phyloP scores from a whole-genome alignment of 2,329 filamentous ascomycete species.

The Phyllosticta ampelicida region DNA sequence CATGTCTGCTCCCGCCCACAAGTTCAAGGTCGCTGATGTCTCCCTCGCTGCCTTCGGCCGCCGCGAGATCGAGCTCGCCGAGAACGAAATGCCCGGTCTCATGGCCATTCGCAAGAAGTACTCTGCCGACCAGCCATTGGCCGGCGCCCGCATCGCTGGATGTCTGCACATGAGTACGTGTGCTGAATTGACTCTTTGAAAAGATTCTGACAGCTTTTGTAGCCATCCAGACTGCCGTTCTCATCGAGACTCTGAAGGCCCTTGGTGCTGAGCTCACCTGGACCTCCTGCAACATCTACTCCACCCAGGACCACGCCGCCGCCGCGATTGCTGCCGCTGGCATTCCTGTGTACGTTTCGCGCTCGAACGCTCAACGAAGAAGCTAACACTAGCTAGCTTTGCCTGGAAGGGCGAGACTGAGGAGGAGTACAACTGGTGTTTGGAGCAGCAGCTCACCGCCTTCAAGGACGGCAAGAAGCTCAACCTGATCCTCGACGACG shows the following conservation, averaged over 20 bases:
- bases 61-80: constrained; percentile 96
- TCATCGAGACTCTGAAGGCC: constrained; percentile 92
- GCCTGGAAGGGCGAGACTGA: constrained; percentile 89
- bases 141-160: constrained; percentile 90
- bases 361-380: constrained; percentile 28
- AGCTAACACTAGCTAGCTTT: constrained; percentile 35
- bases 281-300: constrained; percentile 99
- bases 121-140: constrained; percentile 81
- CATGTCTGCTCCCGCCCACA: constrained; percentile 70
- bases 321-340: constrained; percentile 91
- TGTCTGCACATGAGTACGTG: constrained; percentile 89
- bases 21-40: constrained; percentile 98
- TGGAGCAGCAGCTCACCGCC: constrained; percentile 92
- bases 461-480: constrained; percentile 97
- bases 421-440: constrained; percentile 99
- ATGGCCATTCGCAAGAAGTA: constrained; percentile 94
- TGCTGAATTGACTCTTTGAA: not conserved
- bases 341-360: constrained; percentile 63
- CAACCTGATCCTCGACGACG: constrained; percentile 98
- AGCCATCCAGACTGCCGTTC: constrained; percentile 96
- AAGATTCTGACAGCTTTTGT: constrained; percentile 14
- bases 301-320: constrained; percentile 95
- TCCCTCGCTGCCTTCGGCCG: constrained; percentile 94
- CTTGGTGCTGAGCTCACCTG: constrained; percentile 98
- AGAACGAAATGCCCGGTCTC: constrained; percentile 87